Conservation (phyloP, 495 filamentous ascomycete genomes). For the Penicillium canescens region DNA sequence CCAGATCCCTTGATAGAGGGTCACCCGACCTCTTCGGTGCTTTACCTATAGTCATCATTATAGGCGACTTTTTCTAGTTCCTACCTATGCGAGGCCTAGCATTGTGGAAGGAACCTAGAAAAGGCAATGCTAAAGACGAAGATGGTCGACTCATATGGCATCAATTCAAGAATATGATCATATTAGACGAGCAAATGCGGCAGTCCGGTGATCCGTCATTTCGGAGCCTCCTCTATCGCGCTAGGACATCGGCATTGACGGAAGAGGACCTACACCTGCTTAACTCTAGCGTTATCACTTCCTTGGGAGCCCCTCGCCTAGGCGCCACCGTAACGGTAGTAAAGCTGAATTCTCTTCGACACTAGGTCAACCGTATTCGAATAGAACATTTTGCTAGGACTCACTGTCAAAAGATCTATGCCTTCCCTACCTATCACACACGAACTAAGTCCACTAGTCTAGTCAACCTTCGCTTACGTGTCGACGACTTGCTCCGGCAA, state of each 20-base stretch:
- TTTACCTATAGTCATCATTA: background rate
- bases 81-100: background rate
- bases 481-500: too few species aligned
- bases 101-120: too few species aligned
- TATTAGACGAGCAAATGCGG: background rate
- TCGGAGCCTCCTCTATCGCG: too few species aligned
- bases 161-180: slow-evolving; percentile 9
- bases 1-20: background rate
- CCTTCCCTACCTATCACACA: slow-evolving; percentile 11
- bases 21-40: background rate
- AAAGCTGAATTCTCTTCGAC: slow-evolving; percentile 10
- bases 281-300: too few species aligned
- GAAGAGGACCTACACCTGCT: too few species aligned
- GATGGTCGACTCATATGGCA: slow-evolving; percentile 5
- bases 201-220: too few species aligned
- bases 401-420: slow-evolving; percentile 10
- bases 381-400: slow-evolving; percentile 12
- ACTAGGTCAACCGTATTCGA: slow-evolving; percentile 7
- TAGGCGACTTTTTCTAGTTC: background rate
- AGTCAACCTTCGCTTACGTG: too few species aligned
- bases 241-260: too few species aligned
- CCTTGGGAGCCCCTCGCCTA: background rate
- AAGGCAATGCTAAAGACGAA: background rate
- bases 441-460: too few species aligned
- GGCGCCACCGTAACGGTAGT: slow-evolving; percentile 1